Percentiles rank a stretch among this genome's conserved stretches.
Conservation (phyloP, 2,329 filamentous ascomycete species). For the Neoscytalidium dimidiatum region DNA sequence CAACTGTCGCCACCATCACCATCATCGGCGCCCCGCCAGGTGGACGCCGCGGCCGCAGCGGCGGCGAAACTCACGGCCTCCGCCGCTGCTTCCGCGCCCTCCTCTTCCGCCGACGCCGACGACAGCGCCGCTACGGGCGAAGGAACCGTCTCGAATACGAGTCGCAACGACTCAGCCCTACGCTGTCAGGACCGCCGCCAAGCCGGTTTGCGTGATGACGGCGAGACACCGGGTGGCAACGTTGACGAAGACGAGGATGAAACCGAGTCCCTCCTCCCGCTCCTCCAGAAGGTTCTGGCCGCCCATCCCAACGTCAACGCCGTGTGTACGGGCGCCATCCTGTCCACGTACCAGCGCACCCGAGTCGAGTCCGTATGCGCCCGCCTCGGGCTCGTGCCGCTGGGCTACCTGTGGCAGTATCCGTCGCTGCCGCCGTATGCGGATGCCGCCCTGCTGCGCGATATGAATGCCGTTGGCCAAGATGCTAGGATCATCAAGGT, state of each 20-base stretch:
- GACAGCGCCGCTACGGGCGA: neutral
- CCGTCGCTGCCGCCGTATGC: slow-evolving; percentile 64
- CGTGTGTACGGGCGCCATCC: slow-evolving; percentile 84
- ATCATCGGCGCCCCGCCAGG: neutral
- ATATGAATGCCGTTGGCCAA: slow-evolving; percentile 77
- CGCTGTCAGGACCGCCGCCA: neutral
- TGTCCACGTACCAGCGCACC: slow-evolving; percentile 94
- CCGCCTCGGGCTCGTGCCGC: slow-evolving; percentile 77
- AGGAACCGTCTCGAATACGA: neutral
- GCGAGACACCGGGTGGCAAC: neutral
- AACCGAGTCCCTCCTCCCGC: slow-evolving; percentile 80
- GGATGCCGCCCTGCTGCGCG: slow-evolving; percentile 63
- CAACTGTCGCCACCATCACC: neutral
- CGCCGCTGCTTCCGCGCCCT: slow-evolving; percentile 4
- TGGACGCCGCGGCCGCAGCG: slow-evolving; percentile 27
- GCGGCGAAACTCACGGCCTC: slow-evolving; percentile 18
- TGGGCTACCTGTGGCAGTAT: slow-evolving; percentile 93
- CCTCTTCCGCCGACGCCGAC: neutral
- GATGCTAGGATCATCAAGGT: slow-evolving; percentile 95
- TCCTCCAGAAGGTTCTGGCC: slow-evolving; percentile 67
- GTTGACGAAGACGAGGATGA: slow-evolving; percentile 61
- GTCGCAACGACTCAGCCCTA: neutral
- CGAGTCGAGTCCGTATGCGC: slow-evolving; percentile 88
- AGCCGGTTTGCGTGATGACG: neutral
- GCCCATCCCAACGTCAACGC: slow-evolving; percentile 82